Evolutionary conservation across 2,329 filamentous ascomycete genomes (phyloP).

Genomic region (Aspergillus pseudoviridinutans): DNA sequence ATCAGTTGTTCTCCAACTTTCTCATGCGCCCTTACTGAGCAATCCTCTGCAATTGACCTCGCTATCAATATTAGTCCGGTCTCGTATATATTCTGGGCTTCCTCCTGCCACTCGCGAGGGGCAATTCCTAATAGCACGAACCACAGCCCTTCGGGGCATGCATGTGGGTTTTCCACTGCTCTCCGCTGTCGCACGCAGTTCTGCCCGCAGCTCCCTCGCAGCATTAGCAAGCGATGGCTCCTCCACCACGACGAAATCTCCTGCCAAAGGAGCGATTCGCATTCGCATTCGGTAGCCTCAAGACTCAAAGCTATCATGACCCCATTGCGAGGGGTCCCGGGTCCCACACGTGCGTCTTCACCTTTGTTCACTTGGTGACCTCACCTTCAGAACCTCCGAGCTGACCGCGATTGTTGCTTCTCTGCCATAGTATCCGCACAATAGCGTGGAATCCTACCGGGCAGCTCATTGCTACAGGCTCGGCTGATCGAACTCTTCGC

Average conservation of each 20-base stretch:
- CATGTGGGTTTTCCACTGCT: conserved; percentile 10
- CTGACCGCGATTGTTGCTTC: conserved; percentile 5
- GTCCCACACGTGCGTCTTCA: conserved; percentile 52
- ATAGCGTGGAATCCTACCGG: conserved; percentile 89
- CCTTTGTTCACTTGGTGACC: not conserved
- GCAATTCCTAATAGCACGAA: conserved; percentile 3
- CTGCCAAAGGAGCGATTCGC: conserved; percentile 66
- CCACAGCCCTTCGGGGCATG: conserved; percentile 21
- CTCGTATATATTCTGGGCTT: not conserved
- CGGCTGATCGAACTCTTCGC: conserved; percentile 81
- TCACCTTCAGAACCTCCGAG: not conserved
- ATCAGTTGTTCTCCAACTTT: not conserved
- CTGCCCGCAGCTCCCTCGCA: conserved; percentile 8
- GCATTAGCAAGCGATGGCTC: conserved; percentile 31
- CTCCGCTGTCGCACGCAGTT: not conserved
- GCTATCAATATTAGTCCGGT: not conserved
- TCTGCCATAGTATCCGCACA: conserved; percentile 59
- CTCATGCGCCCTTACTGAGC: not conserved
- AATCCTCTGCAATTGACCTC: not conserved
- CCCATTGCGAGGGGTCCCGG: conserved; percentile 52
- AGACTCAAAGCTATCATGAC: conserved; percentile 69
- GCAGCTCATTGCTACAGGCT: conserved; percentile 78
- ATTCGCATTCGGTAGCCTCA: conserved; percentile 61
- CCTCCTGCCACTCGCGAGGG: not conserved
- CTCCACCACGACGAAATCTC: conserved; percentile 37